These are phyloP conservation scores for Coemansia sp. DNA, from an alignment of 192 early-diverging fungal species.

Conservation along the genomic window DNA sequence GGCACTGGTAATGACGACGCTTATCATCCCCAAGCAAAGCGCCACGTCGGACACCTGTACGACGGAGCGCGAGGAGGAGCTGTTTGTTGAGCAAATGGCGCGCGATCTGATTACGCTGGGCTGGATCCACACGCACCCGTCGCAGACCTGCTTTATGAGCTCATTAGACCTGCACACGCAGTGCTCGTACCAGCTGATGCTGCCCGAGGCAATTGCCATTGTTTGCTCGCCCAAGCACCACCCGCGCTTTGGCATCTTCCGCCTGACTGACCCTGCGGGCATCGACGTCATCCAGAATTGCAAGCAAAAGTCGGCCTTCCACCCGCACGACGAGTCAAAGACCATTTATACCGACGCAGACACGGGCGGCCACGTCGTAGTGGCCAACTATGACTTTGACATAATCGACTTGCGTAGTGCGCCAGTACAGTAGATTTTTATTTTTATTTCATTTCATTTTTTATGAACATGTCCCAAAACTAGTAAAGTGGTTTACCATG, in stretches of 20 bases:
- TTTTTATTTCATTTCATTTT: conserved; percentile 8
- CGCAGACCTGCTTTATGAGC: conserved; percentile 94
- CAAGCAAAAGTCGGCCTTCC: conserved; percentile 69
- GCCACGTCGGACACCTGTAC: conserved; percentile 86
- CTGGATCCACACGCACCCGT: conserved; percentile 93
- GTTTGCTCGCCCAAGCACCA: conserved; percentile 77
- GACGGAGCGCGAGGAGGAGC: conserved; percentile 81
- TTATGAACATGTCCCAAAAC: conserved; percentile 11
- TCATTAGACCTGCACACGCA: conserved; percentile 93
- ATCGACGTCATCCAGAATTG: conserved; percentile 79
- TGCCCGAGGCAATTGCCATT: conserved; percentile 92
- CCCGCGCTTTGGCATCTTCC: conserved; percentile 80
- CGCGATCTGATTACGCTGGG: conserved; percentile 81
- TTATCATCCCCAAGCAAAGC: conserved; percentile 89
- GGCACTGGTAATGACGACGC: conserved; percentile 62
- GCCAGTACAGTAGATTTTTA: neutral
- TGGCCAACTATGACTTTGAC: conserved; percentile 53
- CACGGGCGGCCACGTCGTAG: conserved; percentile 45
- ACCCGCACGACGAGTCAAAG: conserved; percentile 68
- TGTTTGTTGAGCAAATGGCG: conserved; percentile 76
- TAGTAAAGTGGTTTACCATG: neutral
- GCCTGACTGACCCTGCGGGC: conserved; percentile 84
- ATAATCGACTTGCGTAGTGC: conserved; percentile 49
- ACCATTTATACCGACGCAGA: conserved; percentile 48
- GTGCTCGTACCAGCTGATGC: conserved; percentile 85